Evolutionary conservation across 139 green algal species (phyloP), one percentile per base, ranked within the genome.

Genomic region (Micractinium sp.): DNA sequence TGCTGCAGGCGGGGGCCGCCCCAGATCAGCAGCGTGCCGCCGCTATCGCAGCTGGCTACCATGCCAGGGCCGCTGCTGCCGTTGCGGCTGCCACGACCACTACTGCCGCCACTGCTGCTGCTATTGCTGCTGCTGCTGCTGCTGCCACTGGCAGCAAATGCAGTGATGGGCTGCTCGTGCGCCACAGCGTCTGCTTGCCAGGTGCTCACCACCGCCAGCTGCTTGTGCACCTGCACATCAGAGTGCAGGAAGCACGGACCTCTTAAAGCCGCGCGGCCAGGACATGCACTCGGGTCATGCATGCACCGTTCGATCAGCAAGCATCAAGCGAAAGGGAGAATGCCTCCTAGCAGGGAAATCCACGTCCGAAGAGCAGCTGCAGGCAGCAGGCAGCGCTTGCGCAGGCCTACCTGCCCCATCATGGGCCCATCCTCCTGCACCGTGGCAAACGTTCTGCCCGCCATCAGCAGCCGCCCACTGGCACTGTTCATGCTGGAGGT

Each of bases 151-250:
- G 80, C 61, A 3, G 82, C 61, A 38, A 87, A 39, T 12, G 82
- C 82, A 3, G 39, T 76, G 3, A 87, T 76, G 12, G 35, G 35
- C 16, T 87, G 82, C 82, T 69, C 61, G 22, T 87, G 82, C 16
- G 82, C 82, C 20, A 36, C 61, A 9, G 82, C 66, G 5, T 36
- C 36, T 14, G 61, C 36, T 5, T 77, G 82, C 82, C 60, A 76
- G 33, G 35, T 63, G 82, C 82, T 61, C 4, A 56, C 82, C 23
- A 77, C 61, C 0, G 82, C 82, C 36, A 87, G 82, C 82, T 87
- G 82, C 61, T 87, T 87, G 61, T 87, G 82, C 33, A 87, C 60
- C 82, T 87, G 82, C 35, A 86, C 56, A 71, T 0, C 53, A 4
- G 5, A 23, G 63, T 71, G 63, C 2, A 71, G 9, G 33, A 25